Evolutionary conservation across 768 basidiomycete genomes (phyloP).

Genomic region (Epithele typhae): DNA sequence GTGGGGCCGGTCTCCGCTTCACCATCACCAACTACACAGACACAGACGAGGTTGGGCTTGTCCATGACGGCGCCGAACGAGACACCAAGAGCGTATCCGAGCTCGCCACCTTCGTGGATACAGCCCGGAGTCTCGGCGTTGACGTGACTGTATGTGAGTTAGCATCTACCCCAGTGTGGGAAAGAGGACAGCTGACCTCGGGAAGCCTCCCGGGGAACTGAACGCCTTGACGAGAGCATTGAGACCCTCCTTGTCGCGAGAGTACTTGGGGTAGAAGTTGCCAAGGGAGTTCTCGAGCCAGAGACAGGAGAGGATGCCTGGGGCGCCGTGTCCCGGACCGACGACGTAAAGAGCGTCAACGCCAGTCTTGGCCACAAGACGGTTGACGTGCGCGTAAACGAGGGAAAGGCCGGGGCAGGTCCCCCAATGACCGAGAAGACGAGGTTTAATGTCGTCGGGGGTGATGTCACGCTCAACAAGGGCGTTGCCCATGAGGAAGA

Average conservation of each 20-base stretch:
- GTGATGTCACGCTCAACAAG: conserved; percentile 57
- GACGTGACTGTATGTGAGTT: conserved; percentile 45
- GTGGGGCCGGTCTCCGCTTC: conserved; percentile 83
- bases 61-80: conserved; percentile 91
- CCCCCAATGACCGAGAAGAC: conserved; percentile 82
- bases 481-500: conserved; percentile 74
- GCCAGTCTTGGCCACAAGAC: conserved; percentile 51
- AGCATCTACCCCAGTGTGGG: too few species aligned
- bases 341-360: conserved; percentile 72
- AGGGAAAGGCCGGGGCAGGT: conserved; percentile 77
- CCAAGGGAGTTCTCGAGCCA: conserved; percentile 80
- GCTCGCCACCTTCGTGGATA: conserved; percentile 90
- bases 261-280: conserved; percentile 52
- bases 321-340: conserved; percentile 87
- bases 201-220: conserved; percentile 80
- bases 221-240: conserved; percentile 69
- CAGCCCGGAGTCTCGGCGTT: conserved; percentile 85
- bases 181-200: conserved; percentile 53
- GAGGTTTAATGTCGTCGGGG: conserved; percentile 71
- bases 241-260: conserved; percentile 54
- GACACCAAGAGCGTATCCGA: conserved; percentile 85
- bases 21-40: conserved; percentile 84
- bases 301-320: conserved; percentile 78
- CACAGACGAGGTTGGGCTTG: conserved; percentile 77
- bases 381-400: conserved; percentile 46